A percentile compares a stretch with the other conserved stretches of the same genome.
These are phyloP conservation scores for Trypanosoma grayi DNA, from an alignment of 208 protist species.

Conservation along the genomic window DNA sequence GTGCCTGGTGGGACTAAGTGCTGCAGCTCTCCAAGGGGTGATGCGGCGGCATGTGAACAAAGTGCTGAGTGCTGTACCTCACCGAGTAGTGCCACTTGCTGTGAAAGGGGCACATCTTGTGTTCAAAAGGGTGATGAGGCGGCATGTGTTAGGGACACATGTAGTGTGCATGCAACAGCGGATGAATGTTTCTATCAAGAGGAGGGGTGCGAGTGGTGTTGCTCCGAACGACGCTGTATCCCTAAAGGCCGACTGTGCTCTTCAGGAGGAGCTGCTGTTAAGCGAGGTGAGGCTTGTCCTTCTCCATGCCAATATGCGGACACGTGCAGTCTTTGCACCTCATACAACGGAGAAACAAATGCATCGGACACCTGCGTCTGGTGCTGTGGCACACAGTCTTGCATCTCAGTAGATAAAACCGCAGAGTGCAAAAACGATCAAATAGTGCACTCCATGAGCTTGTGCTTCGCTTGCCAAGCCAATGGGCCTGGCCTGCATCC, in stretches of 20 bases:
- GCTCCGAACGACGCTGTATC: conserved; percentile 41
- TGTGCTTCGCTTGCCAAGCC: conserved; percentile 32
- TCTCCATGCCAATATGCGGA: conserved; percentile 41
- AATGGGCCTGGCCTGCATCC: conserved; percentile 33
- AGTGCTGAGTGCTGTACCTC: conserved; percentile 36
- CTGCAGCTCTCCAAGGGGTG: conserved; percentile 21
- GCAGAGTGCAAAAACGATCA: conserved; percentile 35
- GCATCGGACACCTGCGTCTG: conserved; percentile 29
- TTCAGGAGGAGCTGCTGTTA: conserved; percentile 1
- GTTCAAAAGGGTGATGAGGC: not conserved
- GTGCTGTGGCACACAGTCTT: conserved; percentile 49
- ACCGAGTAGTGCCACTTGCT: conserved; percentile 31
- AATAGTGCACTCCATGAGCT: not conserved
- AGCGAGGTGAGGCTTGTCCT: conserved; percentile 19
- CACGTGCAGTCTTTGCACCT: conserved; percentile 38
- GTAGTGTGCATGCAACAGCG: conserved; percentile 21
- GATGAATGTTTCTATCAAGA: conserved; percentile 31
- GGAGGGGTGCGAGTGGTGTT: conserved; percentile 45
- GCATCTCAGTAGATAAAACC: conserved; percentile 24
- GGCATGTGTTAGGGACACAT: conserved; percentile 18
- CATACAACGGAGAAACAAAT: conserved; percentile 5
- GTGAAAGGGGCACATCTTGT: conserved; percentile 25
- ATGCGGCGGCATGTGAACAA: conserved; percentile 27
- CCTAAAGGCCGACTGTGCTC: conserved; percentile 4
- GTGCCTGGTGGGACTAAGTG: conserved; percentile 40